phyloP scores from a whole-genome alignment of 2,329 filamentous ascomycete species.

The Leptographium radiaticola region DNA sequence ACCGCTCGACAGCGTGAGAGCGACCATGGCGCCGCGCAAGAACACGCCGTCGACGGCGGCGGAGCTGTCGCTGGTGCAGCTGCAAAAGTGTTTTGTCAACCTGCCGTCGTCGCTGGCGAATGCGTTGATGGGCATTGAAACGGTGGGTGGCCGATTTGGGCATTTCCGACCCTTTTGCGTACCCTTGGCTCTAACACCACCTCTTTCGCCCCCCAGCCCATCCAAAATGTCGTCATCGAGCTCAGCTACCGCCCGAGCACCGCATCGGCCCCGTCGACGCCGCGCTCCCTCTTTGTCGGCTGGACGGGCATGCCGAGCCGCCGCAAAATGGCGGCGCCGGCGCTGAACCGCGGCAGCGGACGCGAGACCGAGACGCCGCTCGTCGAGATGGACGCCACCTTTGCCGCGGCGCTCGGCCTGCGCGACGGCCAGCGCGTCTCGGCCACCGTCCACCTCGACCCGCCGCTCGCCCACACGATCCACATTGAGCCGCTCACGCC shows the following conservation, averaged over 20 bases:
- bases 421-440: conserved; percentile 69
- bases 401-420: conserved; percentile 65
- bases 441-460: conserved; percentile 68
- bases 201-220: conserved; percentile 41
- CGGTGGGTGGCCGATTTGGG: conserved; percentile 40
- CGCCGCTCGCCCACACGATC: conserved; percentile 81
- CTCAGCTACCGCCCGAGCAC: conserved; percentile 51
- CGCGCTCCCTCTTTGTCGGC: conserved; percentile 69
- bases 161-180: not conserved
- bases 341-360: not conserved
- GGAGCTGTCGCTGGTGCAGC: conserved; percentile 71
- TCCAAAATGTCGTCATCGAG: conserved; percentile 94
- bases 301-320: conserved; percentile 99
- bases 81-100: conserved; percentile 93
- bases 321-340: conserved; percentile 59
- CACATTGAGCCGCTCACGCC: conserved; percentile 93
- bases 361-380: conserved; percentile 64
- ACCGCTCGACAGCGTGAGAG: not conserved
- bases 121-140: conserved; percentile 77
- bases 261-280: conserved; percentile 21
- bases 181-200: not conserved
- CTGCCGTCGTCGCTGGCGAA: conserved; percentile 75
- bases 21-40: conserved; percentile 31
- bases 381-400: conserved; percentile 78
- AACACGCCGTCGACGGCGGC: conserved; percentile 55